Evolutionary conservation across 108 stramenopile genomes (phyloP).

Genomic region (Nitzschia sp.): DNA sequence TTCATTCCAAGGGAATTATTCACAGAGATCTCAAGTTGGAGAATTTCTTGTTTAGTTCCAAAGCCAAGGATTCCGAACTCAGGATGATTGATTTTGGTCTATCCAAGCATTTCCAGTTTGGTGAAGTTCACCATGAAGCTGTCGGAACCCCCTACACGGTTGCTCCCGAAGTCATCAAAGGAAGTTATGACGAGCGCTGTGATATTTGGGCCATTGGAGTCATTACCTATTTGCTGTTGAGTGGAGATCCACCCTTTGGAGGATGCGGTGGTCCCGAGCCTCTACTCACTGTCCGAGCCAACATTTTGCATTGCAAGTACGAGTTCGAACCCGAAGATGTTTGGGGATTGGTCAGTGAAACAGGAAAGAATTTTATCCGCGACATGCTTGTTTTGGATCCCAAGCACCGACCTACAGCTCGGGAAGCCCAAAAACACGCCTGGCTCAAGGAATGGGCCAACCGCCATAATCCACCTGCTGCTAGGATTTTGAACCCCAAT

Average conservation of each 20-base stretch:
- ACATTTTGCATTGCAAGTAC: constrained; percentile 60
- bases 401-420: constrained; percentile 71
- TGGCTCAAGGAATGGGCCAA: constrained; percentile 80
- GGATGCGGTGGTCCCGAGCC: constrained; percentile 80
- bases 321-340: constrained; percentile 65
- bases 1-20: constrained; percentile 86
- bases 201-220: constrained; percentile 84
- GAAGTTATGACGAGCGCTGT: constrained; percentile 76
- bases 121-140: constrained; percentile 80
- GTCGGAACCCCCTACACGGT: constrained; percentile 85
- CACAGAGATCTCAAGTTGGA: constrained; percentile 88
- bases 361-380: constrained; percentile 83
- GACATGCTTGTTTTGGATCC: constrained; percentile 81
- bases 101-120: constrained; percentile 81
- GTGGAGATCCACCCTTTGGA: constrained; percentile 80
- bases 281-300: constrained; percentile 64
- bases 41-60: constrained; percentile 85
- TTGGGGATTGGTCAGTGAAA: constrained; percentile 60
- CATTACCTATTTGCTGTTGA: constrained; percentile 73
- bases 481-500: constrained; percentile 54
- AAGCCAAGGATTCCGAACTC: constrained; percentile 57
- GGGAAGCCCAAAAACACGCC: constrained; percentile 73
- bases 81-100: constrained; percentile 94
- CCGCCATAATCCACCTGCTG: constrained; percentile 29
- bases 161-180: constrained; percentile 78